phyloP scores from a whole-genome alignment of 805 yeast genomes.

The Zygosaccharomyces kombuchaensis region DNA sequence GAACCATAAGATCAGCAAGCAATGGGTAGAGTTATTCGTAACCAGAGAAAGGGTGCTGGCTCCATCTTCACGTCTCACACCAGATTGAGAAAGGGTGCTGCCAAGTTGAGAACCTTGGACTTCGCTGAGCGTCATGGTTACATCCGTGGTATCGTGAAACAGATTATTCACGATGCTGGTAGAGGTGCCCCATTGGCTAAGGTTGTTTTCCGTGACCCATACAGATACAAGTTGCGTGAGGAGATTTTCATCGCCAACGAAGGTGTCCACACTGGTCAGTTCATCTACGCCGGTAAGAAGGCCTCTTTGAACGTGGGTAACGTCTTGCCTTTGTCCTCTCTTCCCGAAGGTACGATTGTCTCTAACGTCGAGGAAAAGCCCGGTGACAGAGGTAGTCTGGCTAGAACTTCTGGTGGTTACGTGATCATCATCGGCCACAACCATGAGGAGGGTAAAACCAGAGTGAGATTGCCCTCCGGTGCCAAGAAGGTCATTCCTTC shows the following conservation, averaged over 20 bases:
- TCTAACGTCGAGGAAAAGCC: constrained; percentile 98
- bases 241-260: constrained; percentile 99
- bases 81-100: constrained; percentile 99
- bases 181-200: constrained; percentile 99
- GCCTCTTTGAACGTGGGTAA: constrained; percentile 96
- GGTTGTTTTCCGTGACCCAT: constrained; percentile 99
- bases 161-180: constrained; percentile 98
- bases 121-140: constrained; percentile 99
- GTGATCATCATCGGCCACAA: constrained; percentile 98
- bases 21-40: constrained; percentile 94
- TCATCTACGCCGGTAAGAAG: constrained; percentile 97
- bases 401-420: constrained; percentile 99
- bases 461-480: constrained; percentile 99
- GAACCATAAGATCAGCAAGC: constrained; percentile 34
- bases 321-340: constrained; percentile 92
- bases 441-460: constrained; percentile 98
- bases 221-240: constrained; percentile 96
- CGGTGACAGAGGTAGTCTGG: constrained; percentile 99
- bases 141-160: constrained; percentile 98
- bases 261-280: constrained; percentile 99
- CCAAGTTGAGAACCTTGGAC: constrained; percentile 98
- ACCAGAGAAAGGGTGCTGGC: constrained; percentile 99
- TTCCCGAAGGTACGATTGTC: constrained; percentile 99
- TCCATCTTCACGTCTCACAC: constrained; percentile 99
- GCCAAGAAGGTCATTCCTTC: constrained; percentile 95